A percentile compares a stretch with the other conserved stretches of the same genome.
Evolutionary conservation across 164 flowering plant genomes (phyloP).

Genomic region (Amborella trichopoda): DNA sequence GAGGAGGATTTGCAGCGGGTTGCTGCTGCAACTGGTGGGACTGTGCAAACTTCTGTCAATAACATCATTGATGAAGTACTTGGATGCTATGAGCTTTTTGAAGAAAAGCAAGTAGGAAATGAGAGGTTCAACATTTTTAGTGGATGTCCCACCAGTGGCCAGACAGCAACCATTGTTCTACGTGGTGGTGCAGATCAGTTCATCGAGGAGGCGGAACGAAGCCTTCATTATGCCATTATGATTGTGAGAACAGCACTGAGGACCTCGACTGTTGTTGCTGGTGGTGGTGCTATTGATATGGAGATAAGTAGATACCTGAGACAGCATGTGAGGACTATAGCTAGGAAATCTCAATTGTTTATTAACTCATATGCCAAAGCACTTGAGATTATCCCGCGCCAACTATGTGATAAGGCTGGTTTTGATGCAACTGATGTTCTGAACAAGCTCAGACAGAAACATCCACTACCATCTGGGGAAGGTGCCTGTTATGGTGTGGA

Average conservation of each 20-base stretch:
- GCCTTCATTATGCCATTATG: constrained; percentile 99
- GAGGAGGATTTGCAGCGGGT: constrained; percentile 94
- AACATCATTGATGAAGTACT: constrained; percentile 94
- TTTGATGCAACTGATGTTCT: constrained; percentile 99
- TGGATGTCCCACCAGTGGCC: constrained; percentile 92
- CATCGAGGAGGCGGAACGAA: constrained; percentile 98
- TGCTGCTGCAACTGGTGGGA: constrained; percentile 96
- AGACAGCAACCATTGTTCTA: constrained; percentile 92
- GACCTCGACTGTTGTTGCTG: constrained; percentile 97
- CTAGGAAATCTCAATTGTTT: constrained; percentile 92
- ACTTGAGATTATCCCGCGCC: constrained; percentile 96
- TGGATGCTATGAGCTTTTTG: constrained; percentile 88
- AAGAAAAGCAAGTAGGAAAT: constrained; percentile 95
- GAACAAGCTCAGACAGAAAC: constrained; percentile 94
- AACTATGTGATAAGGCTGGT: constrained; percentile 98
- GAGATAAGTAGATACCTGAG: constrained; percentile 86
- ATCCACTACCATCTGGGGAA: constrained; percentile 92
- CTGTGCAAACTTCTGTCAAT: constrained; percentile 93
- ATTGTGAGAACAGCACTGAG: constrained; percentile 94
- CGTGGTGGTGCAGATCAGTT: constrained; percentile 99
- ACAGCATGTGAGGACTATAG: constrained; percentile 87
- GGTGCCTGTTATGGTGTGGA: constrained; percentile 93
- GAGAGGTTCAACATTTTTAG: constrained; percentile 93
- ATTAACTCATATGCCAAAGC: constrained; percentile 98
- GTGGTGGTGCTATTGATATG: constrained; percentile 99